Evolutionary conservation across 441 rosid genomes (phyloP), one percentile per base, ranked within the genome.

Genomic region (Croton laevigatus): DNA sequence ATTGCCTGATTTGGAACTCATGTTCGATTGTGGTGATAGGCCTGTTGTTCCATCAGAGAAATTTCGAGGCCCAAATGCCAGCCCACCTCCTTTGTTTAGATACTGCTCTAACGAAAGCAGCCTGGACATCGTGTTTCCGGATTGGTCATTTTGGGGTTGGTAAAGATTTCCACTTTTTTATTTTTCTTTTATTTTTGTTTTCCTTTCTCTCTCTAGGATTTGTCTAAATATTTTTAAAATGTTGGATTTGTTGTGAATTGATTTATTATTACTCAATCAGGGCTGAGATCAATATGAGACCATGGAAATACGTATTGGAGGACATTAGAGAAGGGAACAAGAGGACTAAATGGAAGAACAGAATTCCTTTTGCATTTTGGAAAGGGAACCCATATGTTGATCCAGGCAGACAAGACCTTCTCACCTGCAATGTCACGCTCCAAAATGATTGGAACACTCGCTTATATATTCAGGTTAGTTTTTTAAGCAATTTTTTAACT

Each of bases 71-170:
- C 83, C 86, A 61, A 79, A 75, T 72, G 65, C 84, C 9, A 57
- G 78, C 6, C 57, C 70, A 5, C 87, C 90, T 2, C 87, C 87
- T 1, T 53, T 88, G 84, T 88, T 86, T 70, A 76, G 88, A 27
- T 87, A 87, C 59, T 88, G 88, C 20, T 70, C 76, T 17, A 77
- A 88, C 61, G 72, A 74, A n/a, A 66, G 73, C 42, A 75, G 85
- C 10, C 69, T 86, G 48, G 88, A 86, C 10, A 72, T 88, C 22
- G 85, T 88, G 20, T 88, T 88, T 66, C 92, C 92, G 0, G 90
- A 88, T 65, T 88, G 90, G 92, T 84, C 92, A 17, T 88, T 84
- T 67, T 88, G 92, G 92, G 92, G 92, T 70, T 88, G 90, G 88
- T 88, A 75, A 54, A 32, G 5, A 19, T 5, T 34, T 55, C 13